These are phyloP conservation scores for Meira miltonrushii DNA, from an alignment of 1,284 basidiomycete genomes.

Conservation along the genomic window DNA sequence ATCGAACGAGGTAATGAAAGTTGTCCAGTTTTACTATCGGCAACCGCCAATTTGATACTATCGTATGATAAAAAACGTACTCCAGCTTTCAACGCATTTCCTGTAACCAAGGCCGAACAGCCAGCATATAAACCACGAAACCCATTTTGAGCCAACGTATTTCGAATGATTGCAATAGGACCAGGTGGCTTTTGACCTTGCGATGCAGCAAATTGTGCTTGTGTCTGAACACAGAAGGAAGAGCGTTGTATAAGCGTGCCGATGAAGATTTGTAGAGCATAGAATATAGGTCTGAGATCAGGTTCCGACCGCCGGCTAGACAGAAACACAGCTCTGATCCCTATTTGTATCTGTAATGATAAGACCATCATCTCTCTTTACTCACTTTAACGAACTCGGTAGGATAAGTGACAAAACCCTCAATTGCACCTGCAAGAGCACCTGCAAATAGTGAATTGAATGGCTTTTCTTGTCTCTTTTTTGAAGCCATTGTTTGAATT, in stretches of 20 bases:
- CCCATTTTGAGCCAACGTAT: slow-evolving; percentile 34
- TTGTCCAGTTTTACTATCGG: slow-evolving; percentile 22
- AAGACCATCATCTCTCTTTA: background rate
- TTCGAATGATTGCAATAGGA: slow-evolving; percentile 36
- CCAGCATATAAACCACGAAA: slow-evolving; percentile 37
- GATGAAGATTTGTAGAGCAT: background rate
- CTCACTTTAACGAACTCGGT: slow-evolving; percentile 74
- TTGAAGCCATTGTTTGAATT: slow-evolving; percentile 6
- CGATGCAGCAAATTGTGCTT: slow-evolving; percentile 54
- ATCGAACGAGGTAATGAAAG: slow-evolving; percentile 13
- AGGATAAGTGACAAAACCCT: slow-evolving; percentile 70
- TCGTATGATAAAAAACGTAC: slow-evolving; percentile 92
- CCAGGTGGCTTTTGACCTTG: slow-evolving; percentile 34
- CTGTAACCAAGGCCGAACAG: slow-evolving; percentile 26
- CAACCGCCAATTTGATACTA: slow-evolving; percentile 67
- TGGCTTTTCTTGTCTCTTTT: slow-evolving; percentile 20
- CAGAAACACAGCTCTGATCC: no score
- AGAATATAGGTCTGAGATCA: no score
- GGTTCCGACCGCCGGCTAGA: no score
- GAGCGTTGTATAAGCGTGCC: background rate
- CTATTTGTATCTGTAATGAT: no score
- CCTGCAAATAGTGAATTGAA: slow-evolving; percentile 60
- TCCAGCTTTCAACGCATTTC: slow-evolving; percentile 60
- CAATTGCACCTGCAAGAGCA: slow-evolving; percentile 80
- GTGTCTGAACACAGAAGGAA: slow-evolving; percentile 39